Evolutionary conservation across 176 grass and related monocot genomes (phyloP).

Genomic region (Ensete glaucum): DNA sequence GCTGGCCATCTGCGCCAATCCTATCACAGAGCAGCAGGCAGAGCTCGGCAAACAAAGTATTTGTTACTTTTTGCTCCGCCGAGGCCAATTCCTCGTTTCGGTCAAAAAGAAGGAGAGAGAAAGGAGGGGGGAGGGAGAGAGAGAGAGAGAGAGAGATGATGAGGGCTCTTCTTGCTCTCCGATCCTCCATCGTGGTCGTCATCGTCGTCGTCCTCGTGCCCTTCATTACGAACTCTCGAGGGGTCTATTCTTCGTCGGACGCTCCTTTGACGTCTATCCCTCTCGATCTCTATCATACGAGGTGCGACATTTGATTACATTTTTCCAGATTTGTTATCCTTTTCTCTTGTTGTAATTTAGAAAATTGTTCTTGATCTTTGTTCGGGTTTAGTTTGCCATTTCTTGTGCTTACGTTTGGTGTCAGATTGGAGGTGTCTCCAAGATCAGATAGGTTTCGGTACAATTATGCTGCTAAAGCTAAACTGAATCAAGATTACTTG

Average conservation of each 20-base stretch:
- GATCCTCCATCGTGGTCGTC: not conserved
- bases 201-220: not conserved
- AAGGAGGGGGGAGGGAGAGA: not conserved
- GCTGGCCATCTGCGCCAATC: too few relatives aligned
- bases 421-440: not conserved
- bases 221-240: not conserved
- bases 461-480: not conserved
- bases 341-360: not conserved
- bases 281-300: constrained; percentile 71
- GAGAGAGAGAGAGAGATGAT: not conserved
- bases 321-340: not conserved
- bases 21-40: too few relatives aligned
- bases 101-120: not conserved
- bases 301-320: constrained; percentile 23
- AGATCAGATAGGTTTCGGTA: not conserved
- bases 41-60: too few relatives aligned
- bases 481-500: not conserved
- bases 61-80: too few relatives aligned
- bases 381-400: not conserved
- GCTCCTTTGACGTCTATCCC: constrained; percentile 38
- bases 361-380: not conserved
- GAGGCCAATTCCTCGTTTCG: not conserved
- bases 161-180: constrained; percentile 7
- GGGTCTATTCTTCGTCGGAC: constrained; percentile 18
- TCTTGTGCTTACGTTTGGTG: not conserved